Evolutionary conservation across 768 basidiomycete species (phyloP).

Genomic region (Neoboletus brunneissimus): DNA sequence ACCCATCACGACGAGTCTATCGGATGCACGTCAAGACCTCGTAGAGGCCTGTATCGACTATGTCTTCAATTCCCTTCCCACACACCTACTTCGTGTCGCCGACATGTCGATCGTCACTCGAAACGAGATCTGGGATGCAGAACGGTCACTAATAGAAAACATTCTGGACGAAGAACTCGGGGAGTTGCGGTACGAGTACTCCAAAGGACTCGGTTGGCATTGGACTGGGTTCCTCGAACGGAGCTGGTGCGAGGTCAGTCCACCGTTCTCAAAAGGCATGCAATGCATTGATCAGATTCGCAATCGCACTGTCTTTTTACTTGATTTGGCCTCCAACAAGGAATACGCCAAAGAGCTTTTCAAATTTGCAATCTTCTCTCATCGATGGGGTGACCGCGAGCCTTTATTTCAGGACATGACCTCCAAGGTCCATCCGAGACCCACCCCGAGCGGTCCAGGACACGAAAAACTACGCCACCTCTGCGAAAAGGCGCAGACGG

Average conservation of each 20-base stretch:
- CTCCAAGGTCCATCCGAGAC: background rate
- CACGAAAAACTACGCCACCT: constrained; percentile 4
- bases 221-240: constrained; percentile 9
- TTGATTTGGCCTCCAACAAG: background rate
- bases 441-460: background rate
- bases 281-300: background rate
- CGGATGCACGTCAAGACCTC: constrained; percentile 7
- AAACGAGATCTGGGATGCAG: constrained; percentile 7
- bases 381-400: constrained; percentile 9
- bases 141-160: background rate
- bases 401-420: constrained; percentile 2
- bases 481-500: constrained; percentile 7
- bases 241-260: constrained; percentile 5
- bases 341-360: constrained; percentile 8
- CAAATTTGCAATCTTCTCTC: constrained; percentile 10
- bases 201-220: background rate
- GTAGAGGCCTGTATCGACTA: background rate
- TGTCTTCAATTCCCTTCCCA: constrained; percentile 9
- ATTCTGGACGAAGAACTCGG: background rate
- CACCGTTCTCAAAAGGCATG: no score
- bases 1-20: background rate
- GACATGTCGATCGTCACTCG: constrained; percentile 7
- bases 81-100: constrained; percentile 1
- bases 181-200: constrained; percentile 1
- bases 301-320: no score